Conservation (phyloP, 148 eudicot species). For the Suaeda aralocaspica region DNA sequence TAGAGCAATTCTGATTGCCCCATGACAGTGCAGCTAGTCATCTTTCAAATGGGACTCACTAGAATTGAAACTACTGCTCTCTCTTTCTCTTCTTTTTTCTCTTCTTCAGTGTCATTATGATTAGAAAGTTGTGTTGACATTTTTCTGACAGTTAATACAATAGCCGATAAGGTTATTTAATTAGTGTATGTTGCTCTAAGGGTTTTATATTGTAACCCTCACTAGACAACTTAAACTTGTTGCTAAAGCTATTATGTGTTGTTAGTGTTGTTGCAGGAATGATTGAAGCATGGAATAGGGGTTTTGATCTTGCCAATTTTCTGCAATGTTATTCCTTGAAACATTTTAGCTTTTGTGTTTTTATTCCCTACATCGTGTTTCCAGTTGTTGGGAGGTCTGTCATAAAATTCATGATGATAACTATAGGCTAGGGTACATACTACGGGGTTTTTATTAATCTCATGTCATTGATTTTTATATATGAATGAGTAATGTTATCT, state of each 20-base stretch:
- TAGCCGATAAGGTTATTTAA: background rate
- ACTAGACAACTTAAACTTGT: background rate
- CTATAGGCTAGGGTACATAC: background rate
- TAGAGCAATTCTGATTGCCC: background rate
- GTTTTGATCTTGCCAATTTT: no score
- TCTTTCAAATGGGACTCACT: background rate
- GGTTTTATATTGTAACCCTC: background rate
- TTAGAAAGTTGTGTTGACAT: background rate
- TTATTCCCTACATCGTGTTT: background rate
- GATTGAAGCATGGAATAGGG: background rate
- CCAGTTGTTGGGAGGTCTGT: background rate
- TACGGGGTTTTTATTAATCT: background rate
- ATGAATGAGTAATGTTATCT: background rate
- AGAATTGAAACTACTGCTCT: background rate
- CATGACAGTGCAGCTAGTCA: background rate
- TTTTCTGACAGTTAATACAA: background rate
- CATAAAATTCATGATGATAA: background rate
- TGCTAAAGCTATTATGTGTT: background rate
- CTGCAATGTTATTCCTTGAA: background rate
- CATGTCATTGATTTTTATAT: background rate
- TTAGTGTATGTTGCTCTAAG: background rate
- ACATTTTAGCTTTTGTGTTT: background rate
- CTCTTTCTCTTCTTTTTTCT: no score
- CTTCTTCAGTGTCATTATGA: background rate
- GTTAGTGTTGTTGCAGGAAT: background rate